These are phyloP conservation scores for Hippophae gyantsensis DNA, from an alignment of 306 rosid genomes.

Conservation along the genomic window DNA sequence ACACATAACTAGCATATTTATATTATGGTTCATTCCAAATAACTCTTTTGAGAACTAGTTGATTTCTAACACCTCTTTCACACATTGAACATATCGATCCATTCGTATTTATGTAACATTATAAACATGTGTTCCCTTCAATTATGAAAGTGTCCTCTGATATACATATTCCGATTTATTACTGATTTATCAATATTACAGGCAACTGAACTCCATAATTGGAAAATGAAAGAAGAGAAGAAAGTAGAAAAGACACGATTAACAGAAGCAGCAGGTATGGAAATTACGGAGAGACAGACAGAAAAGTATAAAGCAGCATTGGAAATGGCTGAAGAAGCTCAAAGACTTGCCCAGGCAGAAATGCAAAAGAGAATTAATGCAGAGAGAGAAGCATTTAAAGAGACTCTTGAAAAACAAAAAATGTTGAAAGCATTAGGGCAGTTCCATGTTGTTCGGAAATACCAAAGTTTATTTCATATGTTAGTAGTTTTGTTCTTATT, in stretches of 20 bases:
- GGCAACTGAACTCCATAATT: slow-evolving; percentile 18
- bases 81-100: no score
- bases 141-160: no score
- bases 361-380: slow-evolving; percentile 14
- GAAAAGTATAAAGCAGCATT: slow-evolving; percentile 8
- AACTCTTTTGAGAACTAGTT: no score
- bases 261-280: slow-evolving; percentile 9
- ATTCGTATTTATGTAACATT: no score
- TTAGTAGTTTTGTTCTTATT: slow-evolving; percentile 9
- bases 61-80: no score
- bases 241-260: slow-evolving; percentile 14
- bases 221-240: slow-evolving; percentile 17
- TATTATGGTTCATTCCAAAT: no score
- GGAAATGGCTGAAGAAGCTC: slow-evolving; percentile 15
- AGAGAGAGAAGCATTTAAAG: slow-evolving; percentile 10
- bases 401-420: slow-evolving; percentile 9
- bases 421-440: slow-evolving; percentile 16
- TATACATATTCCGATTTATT: no score
- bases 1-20: no score
- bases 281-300: slow-evolving; percentile 7
- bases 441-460: slow-evolving; percentile 13
- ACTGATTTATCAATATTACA: not conserved
- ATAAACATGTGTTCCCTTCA: no score
- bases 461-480: slow-evolving; percentile 23
- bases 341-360: slow-evolving; percentile 14